Base-by-base conservation (phyloP, 768 basidiomycete species). In the Lanmaoa pseudosensibilis region DNA sequence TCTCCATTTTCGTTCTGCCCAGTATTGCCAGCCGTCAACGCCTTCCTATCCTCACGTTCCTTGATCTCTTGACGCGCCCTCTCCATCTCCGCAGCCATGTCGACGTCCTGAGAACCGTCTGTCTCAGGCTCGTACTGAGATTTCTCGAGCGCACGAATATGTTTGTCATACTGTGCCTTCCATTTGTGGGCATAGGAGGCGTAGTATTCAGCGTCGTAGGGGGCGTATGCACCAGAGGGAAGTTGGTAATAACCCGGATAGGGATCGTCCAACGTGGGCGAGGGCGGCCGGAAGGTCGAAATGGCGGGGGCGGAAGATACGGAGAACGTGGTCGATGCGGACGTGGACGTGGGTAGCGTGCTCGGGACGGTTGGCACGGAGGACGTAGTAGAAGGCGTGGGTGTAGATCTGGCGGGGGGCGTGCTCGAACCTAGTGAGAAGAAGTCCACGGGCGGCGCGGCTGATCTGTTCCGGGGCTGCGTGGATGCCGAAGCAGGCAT, bases 211-310 rank as follows among this genome's bases (percentile, higher is more conserved):
- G 82, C 71, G 50, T 94, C 90, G 65, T 93, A 80, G 0, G 85
- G 83, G 25, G 83, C 87, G 85, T 92, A 95, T 34, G 79, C 71
- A 18, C 92, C 92, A 8, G 89, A 87, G 0, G 92, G 90, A 19
- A 88, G 79, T 52, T 87, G 85, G 63, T 94, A 93, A 74, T 94
- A 94, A 7, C 92, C 92, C 1, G 92, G 92, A 69, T 92, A 92
- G 16, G 83, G 82, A 65, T 94, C 92, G 9, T 77, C 77, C 4
- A 83, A 81, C 7, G 85, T 87, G 1, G 92, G 92, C 50, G 86
- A 84, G 1, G 90, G 92, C 0, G 86, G 83, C 40, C 81, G 76
- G 60, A 86, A 92, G 43, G 82, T 83, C 6, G 86, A 80, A 12
- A 93, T 69, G 15, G 69, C 70, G 5, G 91, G 91, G 0, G 92